These are phyloP conservation scores for Priceomyces medius DNA, from an alignment of 805 yeast species.

Conservation along the genomic window DNA sequence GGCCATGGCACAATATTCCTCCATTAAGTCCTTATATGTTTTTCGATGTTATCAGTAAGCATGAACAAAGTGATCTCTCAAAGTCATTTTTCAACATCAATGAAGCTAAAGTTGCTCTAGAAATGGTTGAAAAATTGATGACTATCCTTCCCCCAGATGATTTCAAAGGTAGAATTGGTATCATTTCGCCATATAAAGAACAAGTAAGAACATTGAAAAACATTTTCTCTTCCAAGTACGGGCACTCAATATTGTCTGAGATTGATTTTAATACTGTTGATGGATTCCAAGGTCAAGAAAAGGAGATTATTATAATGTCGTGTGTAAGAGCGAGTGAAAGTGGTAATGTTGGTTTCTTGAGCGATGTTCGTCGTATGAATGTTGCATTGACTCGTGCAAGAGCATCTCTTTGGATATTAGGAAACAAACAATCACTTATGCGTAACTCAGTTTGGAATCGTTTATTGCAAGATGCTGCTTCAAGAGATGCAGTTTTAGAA, in stretches of 20 bases:
- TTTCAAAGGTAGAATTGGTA: conserved; percentile 76
- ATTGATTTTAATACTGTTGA: conserved; percentile 94
- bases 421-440: conserved; percentile 65
- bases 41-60: conserved; percentile 63
- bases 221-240: conserved; percentile 58
- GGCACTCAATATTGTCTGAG: conserved; percentile 57
- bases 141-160: conserved; percentile 46
- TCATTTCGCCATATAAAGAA: conserved; percentile 93
- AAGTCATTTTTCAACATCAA: conserved; percentile 67
- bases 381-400: conserved; percentile 95
- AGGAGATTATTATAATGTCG: conserved; percentile 88
- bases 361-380: conserved; percentile 92
- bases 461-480: conserved; percentile 63
- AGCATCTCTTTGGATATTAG: conserved; percentile 89
- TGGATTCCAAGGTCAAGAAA: conserved; percentile 91
- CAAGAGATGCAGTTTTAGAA: conserved; percentile 36
- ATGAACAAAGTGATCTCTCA: conserved; percentile 60
- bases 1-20: conserved; percentile 70
- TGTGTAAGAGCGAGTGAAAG: conserved; percentile 87
- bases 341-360: conserved; percentile 78
- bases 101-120: conserved; percentile 75
- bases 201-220: conserved; percentile 65
- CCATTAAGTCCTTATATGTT: conserved; percentile 75
- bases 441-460: conserved; percentile 72
- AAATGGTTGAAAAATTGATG: conserved; percentile 56